These are phyloP conservation scores for Solanum lycopersicoides DNA, from an alignment of 257 asterid species.

Conservation along the genomic window DNA sequence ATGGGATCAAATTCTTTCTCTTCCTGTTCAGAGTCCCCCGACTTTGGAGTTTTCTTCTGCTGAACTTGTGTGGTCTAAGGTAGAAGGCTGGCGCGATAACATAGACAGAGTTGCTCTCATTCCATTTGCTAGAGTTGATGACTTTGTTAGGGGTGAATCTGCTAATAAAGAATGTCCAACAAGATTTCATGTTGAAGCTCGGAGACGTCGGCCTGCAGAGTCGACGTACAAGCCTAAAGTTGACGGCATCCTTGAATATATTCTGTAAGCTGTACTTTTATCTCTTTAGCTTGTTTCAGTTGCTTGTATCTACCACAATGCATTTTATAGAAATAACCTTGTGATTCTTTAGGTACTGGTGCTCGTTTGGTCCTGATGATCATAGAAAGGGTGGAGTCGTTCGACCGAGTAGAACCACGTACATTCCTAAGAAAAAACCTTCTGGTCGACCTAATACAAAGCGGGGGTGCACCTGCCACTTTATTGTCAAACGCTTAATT, in stretches of 20 bases:
- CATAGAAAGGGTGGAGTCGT: conserved; percentile 82
- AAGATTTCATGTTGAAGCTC: conserved; percentile 87
- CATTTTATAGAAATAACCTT: neutral
- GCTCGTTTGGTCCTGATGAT: conserved; percentile 98
- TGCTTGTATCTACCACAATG: neutral
- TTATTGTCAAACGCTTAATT: conserved; percentile 78
- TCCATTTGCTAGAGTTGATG: conserved; percentile 80
- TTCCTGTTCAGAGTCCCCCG: conserved; percentile 94
- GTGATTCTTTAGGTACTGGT: conserved; percentile 71
- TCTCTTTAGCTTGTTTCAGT: neutral
- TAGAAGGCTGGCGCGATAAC: conserved; percentile 92
- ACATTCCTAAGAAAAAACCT: conserved; percentile 63
- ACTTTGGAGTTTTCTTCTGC: conserved; percentile 64
- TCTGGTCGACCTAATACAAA: conserved; percentile 95
- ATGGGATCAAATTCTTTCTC: conserved; percentile 90
- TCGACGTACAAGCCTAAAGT: conserved; percentile 72
- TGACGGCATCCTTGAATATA: conserved; percentile 91
- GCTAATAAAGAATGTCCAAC: conserved; percentile 84
- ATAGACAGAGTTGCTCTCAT: conserved; percentile 74
- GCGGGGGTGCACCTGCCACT: conserved; percentile 95
- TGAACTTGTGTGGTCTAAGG: conserved; percentile 91
- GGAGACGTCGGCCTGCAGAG: conserved; percentile 57
- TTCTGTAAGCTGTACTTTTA: conserved; percentile 39
- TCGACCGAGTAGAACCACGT: conserved; percentile 82
- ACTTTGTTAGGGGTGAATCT: conserved; percentile 89